Base-by-base conservation (phyloP, 805 yeast genomes). In the Metschnikowia proteae region DNA sequence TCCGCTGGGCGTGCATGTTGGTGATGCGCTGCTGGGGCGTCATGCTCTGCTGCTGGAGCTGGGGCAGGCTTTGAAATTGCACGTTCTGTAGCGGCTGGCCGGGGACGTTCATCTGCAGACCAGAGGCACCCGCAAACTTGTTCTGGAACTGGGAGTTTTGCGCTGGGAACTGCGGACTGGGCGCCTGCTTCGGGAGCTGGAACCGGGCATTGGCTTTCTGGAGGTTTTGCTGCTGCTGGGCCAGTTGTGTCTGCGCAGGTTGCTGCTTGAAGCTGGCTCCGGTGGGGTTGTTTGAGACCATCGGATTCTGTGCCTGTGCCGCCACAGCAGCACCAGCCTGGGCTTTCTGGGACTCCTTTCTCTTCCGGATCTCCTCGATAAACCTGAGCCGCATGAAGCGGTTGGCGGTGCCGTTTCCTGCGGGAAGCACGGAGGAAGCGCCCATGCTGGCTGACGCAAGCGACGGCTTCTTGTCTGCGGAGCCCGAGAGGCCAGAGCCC, bases 381-480 rank as follows among this genome's bases (percentile, higher is more conserved):
- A 91, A 89, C 54, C 96, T 77, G 45, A 92, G 71, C 55, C 98
- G 80, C 76, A 88, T 81, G 65, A 94, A 94, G 65, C 90, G 96
- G 39, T 73, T 76, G 6, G 79, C 71, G 6, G 76, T 72, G 1
- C 72, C 65, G 34, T 46, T 46, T 47, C 62, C 38, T 40, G 50
- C 27, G 48, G 61, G 35, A 56, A 38, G 60, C 47, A 43, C 57
- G 2, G 64, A 52, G 1, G 63, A 49, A 7, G 61, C 46, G 8
- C 57, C 29, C 7, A 55, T 40, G 8, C 38, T 45, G 5, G 45
- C 35, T 4, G 47, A 22, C 6, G 47, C 46, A 23, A 48, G 50
- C 1, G 49, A 17, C 3, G 54, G 38, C 28, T 45, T 47, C 7
- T 48, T 52, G 11, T 52, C 55, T 5, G 48, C 5, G 23, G 34